A percentile compares a stretch with the other conserved stretches of the same genome.
These are phyloP conservation scores for Telfairia occidentalis DNA, from an alignment of 331 rosid genomes.

Conservation along the genomic window DNA sequence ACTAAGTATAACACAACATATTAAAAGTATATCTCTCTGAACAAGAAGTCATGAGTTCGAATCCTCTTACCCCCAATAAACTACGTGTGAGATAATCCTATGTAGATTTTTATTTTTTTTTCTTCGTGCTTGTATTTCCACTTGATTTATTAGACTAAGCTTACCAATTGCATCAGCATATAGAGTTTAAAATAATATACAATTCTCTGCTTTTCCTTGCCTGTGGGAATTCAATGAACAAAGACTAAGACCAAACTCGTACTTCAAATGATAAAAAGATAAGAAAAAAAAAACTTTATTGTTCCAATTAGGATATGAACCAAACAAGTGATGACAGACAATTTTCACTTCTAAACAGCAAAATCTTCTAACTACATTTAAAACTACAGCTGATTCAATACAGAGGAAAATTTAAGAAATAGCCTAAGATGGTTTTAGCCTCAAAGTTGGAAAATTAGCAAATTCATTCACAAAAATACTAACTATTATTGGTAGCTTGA, in stretches of 20 bases:
- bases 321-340: background rate
- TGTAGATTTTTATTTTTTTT: too few species aligned
- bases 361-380: background rate
- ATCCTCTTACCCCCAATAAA: too few species aligned
- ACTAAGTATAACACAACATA: too few species aligned
- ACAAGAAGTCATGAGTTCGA: too few species aligned
- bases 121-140: too few species aligned
- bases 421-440: background rate
- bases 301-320: background rate
- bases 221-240: background rate
- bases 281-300: background rate
- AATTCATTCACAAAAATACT: background rate
- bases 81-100: too few species aligned
- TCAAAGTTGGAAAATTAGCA: background rate
- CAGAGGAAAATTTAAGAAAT: background rate
- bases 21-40: too few species aligned
- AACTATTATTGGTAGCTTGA: background rate
- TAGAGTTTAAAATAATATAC: background rate
- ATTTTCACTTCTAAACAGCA: background rate
- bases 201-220: background rate
- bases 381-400: background rate
- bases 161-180: background rate
- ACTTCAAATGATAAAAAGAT: background rate
- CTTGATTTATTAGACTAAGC: too few species aligned
- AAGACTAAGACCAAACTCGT: background rate